Evolutionary conservation across 116 monocot species (phyloP).

Genomic region (Cymodocea nodosa): DNA sequence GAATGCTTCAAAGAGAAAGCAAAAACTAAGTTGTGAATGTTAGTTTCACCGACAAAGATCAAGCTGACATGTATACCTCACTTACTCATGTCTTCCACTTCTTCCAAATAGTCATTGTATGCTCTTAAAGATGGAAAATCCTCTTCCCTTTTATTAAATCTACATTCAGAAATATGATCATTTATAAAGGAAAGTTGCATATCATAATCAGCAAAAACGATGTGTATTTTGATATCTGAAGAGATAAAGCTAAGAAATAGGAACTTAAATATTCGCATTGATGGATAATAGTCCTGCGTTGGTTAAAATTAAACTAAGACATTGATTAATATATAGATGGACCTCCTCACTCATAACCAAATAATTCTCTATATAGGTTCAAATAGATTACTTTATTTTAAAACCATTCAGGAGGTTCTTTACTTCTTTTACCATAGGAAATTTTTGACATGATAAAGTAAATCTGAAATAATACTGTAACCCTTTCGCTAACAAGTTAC

Average conservation of each 20-base stretch:
- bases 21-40: conserved; percentile 1
- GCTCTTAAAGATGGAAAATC: conserved; percentile 72
- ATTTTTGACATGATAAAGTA: too few relatives aligned
- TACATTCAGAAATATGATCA: conserved; percentile 12
- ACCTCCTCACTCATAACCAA: too few relatives aligned
- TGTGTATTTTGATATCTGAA: neutral
- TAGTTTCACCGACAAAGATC: neutral
- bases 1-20: conserved; percentile 34
- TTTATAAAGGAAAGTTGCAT: neutral
- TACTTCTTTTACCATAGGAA: too few relatives aligned
- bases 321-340: too few relatives aligned
- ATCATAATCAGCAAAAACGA: neutral
- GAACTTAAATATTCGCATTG: too few relatives aligned
- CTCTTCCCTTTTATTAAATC: conserved; percentile 85
- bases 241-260: neutral
- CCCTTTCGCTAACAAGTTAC: too few relatives aligned
- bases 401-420: too few relatives aligned
- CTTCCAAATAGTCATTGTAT: conserved; percentile 96
- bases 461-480: too few relatives aligned
- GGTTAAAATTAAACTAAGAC: too few relatives aligned
- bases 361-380: too few relatives aligned
- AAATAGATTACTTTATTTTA: too few relatives aligned
- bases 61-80: conserved; percentile 2
- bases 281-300: too few relatives aligned
- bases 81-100: conserved; percentile 98